Evolutionary conservation across 306 rosid species (phyloP).

Genomic region (Calophaca sinica): DNA sequence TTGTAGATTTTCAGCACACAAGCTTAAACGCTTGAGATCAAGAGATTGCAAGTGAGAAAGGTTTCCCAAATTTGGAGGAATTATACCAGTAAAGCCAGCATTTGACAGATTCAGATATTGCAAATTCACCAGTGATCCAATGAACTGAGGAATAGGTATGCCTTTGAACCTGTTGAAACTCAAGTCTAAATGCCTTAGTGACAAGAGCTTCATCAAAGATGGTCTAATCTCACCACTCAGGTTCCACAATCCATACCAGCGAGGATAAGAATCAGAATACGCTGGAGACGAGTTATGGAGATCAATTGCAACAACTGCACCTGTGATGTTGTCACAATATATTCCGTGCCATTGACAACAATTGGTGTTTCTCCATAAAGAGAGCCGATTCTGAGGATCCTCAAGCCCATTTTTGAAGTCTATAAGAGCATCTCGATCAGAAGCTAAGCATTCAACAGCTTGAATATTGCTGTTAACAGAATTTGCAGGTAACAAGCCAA

Average conservation of each 20-base stretch:
- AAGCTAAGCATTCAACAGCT: constrained; percentile 37
- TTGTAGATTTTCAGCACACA: constrained; percentile 38
- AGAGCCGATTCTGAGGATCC: constrained; percentile 50
- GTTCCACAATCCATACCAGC: constrained; percentile 43
- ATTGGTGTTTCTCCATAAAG: constrained; percentile 46
- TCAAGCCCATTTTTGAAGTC: constrained; percentile 57
- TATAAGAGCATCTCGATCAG: constrained; percentile 49
- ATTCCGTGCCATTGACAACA: constrained; percentile 43
- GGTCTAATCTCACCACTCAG: constrained; percentile 55
- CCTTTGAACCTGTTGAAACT: constrained; percentile 54
- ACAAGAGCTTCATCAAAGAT: constrained; percentile 51
- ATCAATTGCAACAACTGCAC: constrained; percentile 52
- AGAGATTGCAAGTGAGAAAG: constrained; percentile 54
- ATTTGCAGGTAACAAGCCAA: not conserved
- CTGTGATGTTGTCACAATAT: constrained; percentile 46
- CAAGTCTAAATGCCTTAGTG: constrained; percentile 54
- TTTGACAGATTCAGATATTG: constrained; percentile 54
- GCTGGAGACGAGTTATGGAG: constrained; percentile 47
- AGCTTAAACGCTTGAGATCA: constrained; percentile 23
- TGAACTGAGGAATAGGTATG: constrained; percentile 44
- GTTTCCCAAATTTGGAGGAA: constrained; percentile 50
- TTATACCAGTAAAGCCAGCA: constrained; percentile 47
- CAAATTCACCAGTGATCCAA: constrained; percentile 53
- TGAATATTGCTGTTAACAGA: constrained; percentile 6
- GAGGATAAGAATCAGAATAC: not conserved